These are phyloP conservation scores for Rhamnella rubrinervis DNA, from an alignment of 331 rosid genomes.

Conservation along the genomic window DNA sequence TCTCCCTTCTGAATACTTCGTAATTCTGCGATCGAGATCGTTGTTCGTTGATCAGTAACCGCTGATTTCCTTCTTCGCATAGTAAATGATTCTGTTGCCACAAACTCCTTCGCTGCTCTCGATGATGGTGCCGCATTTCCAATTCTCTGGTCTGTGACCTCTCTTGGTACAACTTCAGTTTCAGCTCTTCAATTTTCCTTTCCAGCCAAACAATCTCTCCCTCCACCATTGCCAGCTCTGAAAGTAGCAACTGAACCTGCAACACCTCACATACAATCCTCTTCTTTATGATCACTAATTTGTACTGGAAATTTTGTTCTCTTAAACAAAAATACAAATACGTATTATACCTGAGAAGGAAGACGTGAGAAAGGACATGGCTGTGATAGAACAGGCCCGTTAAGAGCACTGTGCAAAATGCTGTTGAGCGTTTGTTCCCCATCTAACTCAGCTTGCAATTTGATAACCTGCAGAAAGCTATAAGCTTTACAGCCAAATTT, in stretches of 20 bases:
- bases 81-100: slow-evolving; percentile 35
- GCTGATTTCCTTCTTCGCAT: slow-evolving; percentile 31
- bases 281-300: background rate
- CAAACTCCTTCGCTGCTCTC: slow-evolving; percentile 19
- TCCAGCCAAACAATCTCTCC: slow-evolving; percentile 70
- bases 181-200: slow-evolving; percentile 68
- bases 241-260: slow-evolving; percentile 62
- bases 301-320: background rate
- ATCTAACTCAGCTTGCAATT: slow-evolving; percentile 57
- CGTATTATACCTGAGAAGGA: slow-evolving; percentile 55
- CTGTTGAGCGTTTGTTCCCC: slow-evolving; percentile 58
- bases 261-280: background rate
- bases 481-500: background rate
- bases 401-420: slow-evolving; percentile 61
- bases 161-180: slow-evolving; percentile 45
- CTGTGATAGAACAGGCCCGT: slow-evolving; percentile 52
- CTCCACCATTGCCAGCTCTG: slow-evolving; percentile 69
- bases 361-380: slow-evolving; percentile 46
- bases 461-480: slow-evolving; percentile 45
- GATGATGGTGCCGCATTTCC: slow-evolving; percentile 41
- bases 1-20: slow-evolving; percentile 37
- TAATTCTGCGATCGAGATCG: slow-evolving; percentile 48
- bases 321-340: too few species aligned
- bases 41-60: slow-evolving; percentile 32
- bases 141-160: slow-evolving; percentile 47